Percentiles rank a stretch among this genome's conserved stretches.
Evolutionary conservation across 805 yeast genomes (phyloP).

Genomic region (Hyphopichia homilentoma): DNA sequence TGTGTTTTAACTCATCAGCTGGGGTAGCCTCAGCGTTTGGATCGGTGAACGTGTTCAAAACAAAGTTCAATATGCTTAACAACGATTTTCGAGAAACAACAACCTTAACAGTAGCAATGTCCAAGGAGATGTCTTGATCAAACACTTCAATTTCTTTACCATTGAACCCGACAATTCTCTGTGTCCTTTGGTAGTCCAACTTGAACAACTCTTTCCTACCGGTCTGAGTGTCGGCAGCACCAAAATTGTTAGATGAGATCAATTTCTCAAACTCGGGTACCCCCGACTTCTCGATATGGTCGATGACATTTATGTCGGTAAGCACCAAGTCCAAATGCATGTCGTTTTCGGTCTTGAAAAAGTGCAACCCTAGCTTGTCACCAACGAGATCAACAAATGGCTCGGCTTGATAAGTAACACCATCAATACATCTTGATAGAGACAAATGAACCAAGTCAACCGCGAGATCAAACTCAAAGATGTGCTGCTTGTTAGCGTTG

Average conservation of each 20-base stretch:
- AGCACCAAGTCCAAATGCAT: conserved; percentile 66
- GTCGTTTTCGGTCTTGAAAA: conserved; percentile 54
- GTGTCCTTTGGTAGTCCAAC: conserved; percentile 54
- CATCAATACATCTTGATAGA: conserved; percentile 64
- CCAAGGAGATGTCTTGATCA: conserved; percentile 72
- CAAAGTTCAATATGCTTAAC: conserved; percentile 73
- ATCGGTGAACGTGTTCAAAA: conserved; percentile 82
- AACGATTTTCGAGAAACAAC: conserved; percentile 75
- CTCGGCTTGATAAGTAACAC: conserved; percentile 55
- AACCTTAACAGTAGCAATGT: conserved; percentile 73
- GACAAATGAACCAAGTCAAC: conserved; percentile 63
- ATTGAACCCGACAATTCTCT: conserved; percentile 55
- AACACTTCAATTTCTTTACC: conserved; percentile 58
- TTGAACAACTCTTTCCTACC: conserved; percentile 46
- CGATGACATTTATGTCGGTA: conserved; percentile 66
- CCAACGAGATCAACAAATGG: conserved; percentile 72
- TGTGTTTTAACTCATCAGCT: conserved; percentile 68
- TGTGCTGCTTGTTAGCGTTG: conserved; percentile 46
- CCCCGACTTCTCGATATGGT: conserved; percentile 63
- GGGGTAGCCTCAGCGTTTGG: conserved; percentile 67
- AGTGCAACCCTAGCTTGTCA: conserved; percentile 56
- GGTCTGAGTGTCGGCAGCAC: conserved; percentile 29
- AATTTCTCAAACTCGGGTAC: conserved; percentile 63
- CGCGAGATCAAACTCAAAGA: conserved; percentile 68
- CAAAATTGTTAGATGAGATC: conserved; percentile 57